Evolutionary conservation across 345 rosid species (phyloP), one percentile per base, ranked within the genome.

Genomic region (Capsella bursapastoris): DNA sequence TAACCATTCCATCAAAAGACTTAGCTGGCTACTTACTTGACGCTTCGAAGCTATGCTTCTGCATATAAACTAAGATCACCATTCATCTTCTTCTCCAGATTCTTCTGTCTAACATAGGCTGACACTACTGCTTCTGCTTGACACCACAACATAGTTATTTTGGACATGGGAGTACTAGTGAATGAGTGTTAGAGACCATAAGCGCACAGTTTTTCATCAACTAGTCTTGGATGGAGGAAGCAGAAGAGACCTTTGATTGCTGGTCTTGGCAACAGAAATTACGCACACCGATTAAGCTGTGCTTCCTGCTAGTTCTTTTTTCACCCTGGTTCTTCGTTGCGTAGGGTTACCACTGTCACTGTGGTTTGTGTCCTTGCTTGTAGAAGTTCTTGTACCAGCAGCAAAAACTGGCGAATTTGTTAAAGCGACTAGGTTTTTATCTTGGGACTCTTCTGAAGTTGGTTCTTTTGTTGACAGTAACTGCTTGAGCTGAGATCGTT

Each of bases 401-500:
- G 69, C 61, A 64, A 88, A 79, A 48, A 91, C 32, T 13, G 84
- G 83, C 29, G 86, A 82, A 82, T 94, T 91, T 67, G 84, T 79
- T 72, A 91, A 78, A 57, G 82, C 63, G 45, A 87, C 74, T 79
- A 86, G 12, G 31, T 15, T 56, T 45, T 76, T 81, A 37, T 78
- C 76, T 52, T 41, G 50, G 5, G 85, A 81, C 58, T 75, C 87
- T 47, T 85, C 84, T 55, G 89, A 75, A 71, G 78, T 61, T 79
- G 92, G 71, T 58, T 71, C 93, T 29, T 73, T 50, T 10, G 77
- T 77, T 10, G 90, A 71, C 2, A 87, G 69, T 28, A 87, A 38
- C 44, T 84, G 84, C 87, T 90, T 95, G 52, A 95, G 93, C 56
- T 88, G 97, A 72, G 92, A 82, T 69, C 84, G 76, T 74, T 88